A percentile compares a stretch with the other conserved stretches of the same genome.
These are phyloP conservation scores for Gracilariopsis chorda DNA, from an alignment of 23 red algal species.

Conservation along the genomic window DNA sequence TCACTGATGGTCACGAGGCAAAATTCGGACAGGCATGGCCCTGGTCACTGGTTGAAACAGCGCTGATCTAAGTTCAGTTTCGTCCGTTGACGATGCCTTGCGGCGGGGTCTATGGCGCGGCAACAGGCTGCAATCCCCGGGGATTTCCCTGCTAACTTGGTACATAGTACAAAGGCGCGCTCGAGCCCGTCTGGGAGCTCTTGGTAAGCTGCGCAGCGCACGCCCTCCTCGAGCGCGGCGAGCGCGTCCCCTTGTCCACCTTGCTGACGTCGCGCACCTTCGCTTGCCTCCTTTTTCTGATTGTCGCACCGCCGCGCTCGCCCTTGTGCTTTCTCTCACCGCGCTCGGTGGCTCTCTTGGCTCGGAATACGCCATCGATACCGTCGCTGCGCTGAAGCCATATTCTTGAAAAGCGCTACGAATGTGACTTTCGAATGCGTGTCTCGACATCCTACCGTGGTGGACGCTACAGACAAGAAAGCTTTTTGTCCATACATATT, in stretches of 20 bases:
- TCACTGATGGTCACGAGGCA: too few relatives aligned
- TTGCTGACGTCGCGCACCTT: neutral
- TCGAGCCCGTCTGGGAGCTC: neutral
- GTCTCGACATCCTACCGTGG: neutral
- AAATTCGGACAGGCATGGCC: too few relatives aligned
- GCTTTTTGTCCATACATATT: neutral
- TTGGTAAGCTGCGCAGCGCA: neutral
- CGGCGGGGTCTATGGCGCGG: too few relatives aligned
- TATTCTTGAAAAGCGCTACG: neutral
- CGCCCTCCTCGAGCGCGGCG: neutral
- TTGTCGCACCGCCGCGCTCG: neutral
- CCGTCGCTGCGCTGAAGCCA: slow-evolving; percentile 13
- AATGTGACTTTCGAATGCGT: slow-evolving; percentile 31
- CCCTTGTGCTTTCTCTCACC: neutral
- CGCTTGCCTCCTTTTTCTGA: neutral
- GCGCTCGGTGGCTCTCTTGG: neutral
- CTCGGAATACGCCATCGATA: neutral
- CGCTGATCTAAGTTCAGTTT: too few relatives aligned
- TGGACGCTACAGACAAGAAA: neutral
- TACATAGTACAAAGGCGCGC: too few relatives aligned
- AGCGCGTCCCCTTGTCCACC: neutral
- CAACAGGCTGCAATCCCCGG: too few relatives aligned
- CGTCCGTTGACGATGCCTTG: too few relatives aligned
- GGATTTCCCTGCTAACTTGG: too few relatives aligned
- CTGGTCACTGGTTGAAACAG: too few relatives aligned